Evolutionary conservation across 164 flowering plant species (phyloP).

Genomic region (Warburgia ugandensis): DNA sequence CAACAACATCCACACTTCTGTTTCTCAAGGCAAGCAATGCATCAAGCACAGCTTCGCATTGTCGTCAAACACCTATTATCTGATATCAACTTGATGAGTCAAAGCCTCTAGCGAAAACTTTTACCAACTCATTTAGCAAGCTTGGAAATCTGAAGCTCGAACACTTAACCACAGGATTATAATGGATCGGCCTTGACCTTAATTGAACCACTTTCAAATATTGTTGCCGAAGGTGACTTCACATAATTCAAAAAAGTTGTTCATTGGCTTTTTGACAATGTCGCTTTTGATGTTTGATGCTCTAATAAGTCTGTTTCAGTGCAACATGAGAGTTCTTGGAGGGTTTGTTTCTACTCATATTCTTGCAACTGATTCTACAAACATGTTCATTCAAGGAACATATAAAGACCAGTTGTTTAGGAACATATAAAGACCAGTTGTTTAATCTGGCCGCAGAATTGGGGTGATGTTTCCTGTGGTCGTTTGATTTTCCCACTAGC

Average conservation of each 20-base stretch:
- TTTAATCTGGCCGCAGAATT: constrained; percentile 81
- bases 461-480: constrained; percentile 74
- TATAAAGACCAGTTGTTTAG: constrained; percentile 70
- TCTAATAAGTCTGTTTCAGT: constrained; percentile 91
- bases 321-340: constrained; percentile 99
- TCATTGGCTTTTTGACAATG: constrained; percentile 84
- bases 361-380: constrained; percentile 91
- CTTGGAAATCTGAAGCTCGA: constrained; percentile 98
- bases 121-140: constrained; percentile 89
- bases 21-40: too few species aligned
- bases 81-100: constrained; percentile 99
- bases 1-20: too few species aligned
- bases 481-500: constrained; percentile 90
- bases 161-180: constrained; percentile 73
- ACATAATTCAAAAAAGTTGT: constrained; percentile 89
- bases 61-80: too few species aligned
- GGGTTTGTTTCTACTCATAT: constrained; percentile 99
- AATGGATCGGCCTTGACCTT: constrained; percentile 91
- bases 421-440: too few species aligned
- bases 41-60: too few species aligned
- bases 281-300: constrained; percentile 87
- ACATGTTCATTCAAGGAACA: constrained; percentile 59
- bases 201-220: constrained; percentile 93
- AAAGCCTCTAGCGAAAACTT: constrained; percentile 77
- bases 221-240: constrained; percentile 73